Evolutionary conservation across 2,329 filamentous ascomycete genomes (phyloP).

Genomic region (Neonectria neomacrospora): DNA sequence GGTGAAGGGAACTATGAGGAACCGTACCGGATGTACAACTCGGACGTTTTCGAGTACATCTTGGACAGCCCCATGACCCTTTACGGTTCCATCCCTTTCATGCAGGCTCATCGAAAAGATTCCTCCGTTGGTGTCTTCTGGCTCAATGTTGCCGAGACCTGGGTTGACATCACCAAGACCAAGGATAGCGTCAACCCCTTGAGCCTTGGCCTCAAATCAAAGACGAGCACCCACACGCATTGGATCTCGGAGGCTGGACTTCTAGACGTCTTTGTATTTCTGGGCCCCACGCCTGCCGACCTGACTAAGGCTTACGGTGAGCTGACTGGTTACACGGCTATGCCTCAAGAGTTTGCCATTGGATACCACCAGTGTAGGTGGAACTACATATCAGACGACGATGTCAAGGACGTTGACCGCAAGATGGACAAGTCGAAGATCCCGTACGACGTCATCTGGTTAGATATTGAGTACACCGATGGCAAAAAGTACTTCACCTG

Average conservation of each 20-base stretch:
- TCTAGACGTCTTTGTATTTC: slow-evolving; percentile 92
- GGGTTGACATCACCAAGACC: slow-evolving; percentile 91
- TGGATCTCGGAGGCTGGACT: slow-evolving; percentile 96
- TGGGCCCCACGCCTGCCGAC: slow-evolving; percentile 87
- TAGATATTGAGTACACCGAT: slow-evolving; percentile 97
- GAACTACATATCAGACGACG: slow-evolving; percentile 98
- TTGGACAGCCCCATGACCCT: slow-evolving; percentile 98
- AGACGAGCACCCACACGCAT: slow-evolving; percentile 86
- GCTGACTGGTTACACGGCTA: slow-evolving; percentile 88
- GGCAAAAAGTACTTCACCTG: slow-evolving; percentile 99
- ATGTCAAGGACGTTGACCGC: slow-evolving; percentile 94
- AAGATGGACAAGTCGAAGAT: slow-evolving; percentile 97
- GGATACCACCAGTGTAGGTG: slow-evolving; percentile 98
- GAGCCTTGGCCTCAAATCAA: slow-evolving; percentile 74
- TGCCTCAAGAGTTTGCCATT: slow-evolving; percentile 92
- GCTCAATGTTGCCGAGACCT: slow-evolving; percentile 97
- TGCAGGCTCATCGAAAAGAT: slow-evolving; percentile 95
- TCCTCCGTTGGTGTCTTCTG: slow-evolving; percentile 97
- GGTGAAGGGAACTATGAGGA: slow-evolving; percentile 86
- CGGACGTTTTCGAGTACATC: slow-evolving; percentile 97
- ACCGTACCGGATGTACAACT: slow-evolving; percentile 94
- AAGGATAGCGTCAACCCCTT: slow-evolving; percentile 80
- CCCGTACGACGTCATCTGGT: slow-evolving; percentile 98
- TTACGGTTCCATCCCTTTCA: slow-evolving; percentile 96
- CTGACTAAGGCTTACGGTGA: slow-evolving; percentile 86